These are phyloP conservation scores for Globisporangium sylvaticum DNA, from an alignment of 352 stramenopile genomes.

Conservation along the genomic window DNA sequence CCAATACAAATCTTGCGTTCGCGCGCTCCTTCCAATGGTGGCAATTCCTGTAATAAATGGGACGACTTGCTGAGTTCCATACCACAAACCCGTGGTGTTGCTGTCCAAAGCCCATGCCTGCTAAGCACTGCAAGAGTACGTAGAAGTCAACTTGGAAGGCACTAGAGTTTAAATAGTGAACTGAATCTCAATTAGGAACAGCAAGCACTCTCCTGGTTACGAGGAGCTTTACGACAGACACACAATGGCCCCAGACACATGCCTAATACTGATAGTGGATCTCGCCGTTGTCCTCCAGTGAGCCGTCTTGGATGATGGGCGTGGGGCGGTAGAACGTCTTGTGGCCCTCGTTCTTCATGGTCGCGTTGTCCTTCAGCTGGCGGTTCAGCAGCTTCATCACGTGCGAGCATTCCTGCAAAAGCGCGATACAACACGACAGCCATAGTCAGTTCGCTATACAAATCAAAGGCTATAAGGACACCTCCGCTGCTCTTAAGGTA, in stretches of 20 bases:
- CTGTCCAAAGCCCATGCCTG: too few species aligned
- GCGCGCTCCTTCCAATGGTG: too few species aligned
- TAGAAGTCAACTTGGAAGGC: too few species aligned
- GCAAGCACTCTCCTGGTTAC: background rate
- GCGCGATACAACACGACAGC: background rate
- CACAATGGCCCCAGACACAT: background rate
- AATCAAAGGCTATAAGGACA: background rate
- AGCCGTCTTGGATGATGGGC: slow-evolving; percentile 16
- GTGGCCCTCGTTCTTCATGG: slow-evolving; percentile 32
- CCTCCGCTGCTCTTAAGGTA: background rate
- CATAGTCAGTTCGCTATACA: too few species aligned
- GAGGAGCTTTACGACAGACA: background rate
- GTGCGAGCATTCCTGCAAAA: slow-evolving; percentile 48
- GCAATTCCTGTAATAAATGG: too few species aligned
- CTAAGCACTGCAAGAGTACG: too few species aligned
- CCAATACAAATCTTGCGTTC: too few species aligned
- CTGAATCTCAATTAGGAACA: background rate
- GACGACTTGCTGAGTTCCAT: too few species aligned
- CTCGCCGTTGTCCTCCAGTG: background rate
- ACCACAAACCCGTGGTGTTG: too few species aligned
- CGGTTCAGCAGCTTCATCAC: slow-evolving; percentile 68
- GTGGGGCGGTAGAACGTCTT: slow-evolving; percentile 27
- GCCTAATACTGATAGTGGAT: slow-evolving; percentile 11
- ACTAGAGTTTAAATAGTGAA: too few species aligned
- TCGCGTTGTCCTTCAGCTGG: slow-evolving; percentile 53